phyloP scores from a whole-genome alignment of 495 filamentous ascomycete species.

The Daldinia vernicosa region DNA sequence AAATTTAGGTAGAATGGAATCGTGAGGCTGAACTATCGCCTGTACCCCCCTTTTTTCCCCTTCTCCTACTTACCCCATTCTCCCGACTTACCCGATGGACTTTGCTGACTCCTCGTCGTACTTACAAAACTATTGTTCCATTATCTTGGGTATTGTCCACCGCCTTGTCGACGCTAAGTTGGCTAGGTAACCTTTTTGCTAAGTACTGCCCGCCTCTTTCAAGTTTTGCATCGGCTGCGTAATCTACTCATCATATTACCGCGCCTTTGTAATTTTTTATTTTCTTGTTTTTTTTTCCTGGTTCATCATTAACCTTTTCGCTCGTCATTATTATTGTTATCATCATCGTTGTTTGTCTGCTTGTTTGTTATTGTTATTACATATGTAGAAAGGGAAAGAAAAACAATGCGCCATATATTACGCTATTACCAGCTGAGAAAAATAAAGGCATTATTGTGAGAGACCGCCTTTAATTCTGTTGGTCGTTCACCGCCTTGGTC shows the following conservation, averaged over 20 bases:
- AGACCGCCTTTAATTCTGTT: not conserved
- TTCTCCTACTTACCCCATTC: not conserved
- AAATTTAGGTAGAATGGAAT: slow-evolving; percentile 11
- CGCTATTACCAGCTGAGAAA: slow-evolving; percentile 17
- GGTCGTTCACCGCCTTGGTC: slow-evolving; percentile 9
- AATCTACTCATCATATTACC: slow-evolving; percentile 35
- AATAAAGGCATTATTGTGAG: slow-evolving; percentile 12
- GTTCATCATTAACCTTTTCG: slow-evolving; percentile 2
- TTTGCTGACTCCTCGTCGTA: not conserved
- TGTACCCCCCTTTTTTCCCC: not conserved
- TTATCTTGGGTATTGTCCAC: not conserved
- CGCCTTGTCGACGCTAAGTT: slow-evolving; percentile 8
- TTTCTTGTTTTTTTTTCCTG: not conserved
- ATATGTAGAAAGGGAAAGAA: no score
- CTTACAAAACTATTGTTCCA: slow-evolving; percentile 2
- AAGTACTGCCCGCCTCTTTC: not conserved
- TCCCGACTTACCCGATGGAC: slow-evolving; percentile 3
- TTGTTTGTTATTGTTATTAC: no score
- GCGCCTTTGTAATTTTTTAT: not conserved
- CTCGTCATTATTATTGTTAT: slow-evolving; percentile 2
- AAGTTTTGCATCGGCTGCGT: slow-evolving; percentile 21
- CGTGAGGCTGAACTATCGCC: slow-evolving; percentile 33
- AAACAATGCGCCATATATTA: not conserved
- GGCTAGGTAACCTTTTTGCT: slow-evolving; percentile 8
- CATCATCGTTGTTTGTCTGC: not conserved